Base-by-base conservation (phyloP, 2,329 filamentous ascomycete species). In the Epicoccum sorghinum region DNA sequence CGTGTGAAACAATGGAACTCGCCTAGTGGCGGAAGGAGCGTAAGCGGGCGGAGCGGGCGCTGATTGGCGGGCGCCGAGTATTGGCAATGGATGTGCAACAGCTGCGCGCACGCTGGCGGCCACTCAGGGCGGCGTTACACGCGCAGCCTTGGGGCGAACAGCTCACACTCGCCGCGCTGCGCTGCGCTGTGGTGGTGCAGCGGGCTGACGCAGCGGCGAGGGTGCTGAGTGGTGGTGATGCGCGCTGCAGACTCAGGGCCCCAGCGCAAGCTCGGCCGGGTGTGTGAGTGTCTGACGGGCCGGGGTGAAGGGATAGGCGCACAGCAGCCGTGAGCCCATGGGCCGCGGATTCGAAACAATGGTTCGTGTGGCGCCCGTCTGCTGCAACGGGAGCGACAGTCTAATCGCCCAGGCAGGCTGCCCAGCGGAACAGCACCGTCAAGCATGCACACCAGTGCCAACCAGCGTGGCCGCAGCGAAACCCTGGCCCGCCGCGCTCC, bases 1-100 rank as follows among this genome's bases (percentile, higher is more conserved):
- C 51, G 57, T 72, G 70, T 72, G 70, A 71, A 70, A 69, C 68
- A 67, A 55, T 62, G 55, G 57, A 47, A 57, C 54, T 51, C 52
- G 59, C 50, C 57, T 60, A 64, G 57, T 44, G 57, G 59, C 44
- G 39, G 43, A 36, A 29, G 48, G 43, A 65, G 64, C 61, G 35
- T 59, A 52, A 54, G 59, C 46, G 46, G 37, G 47, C 36, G n/a
- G 18, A 30, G 12, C 25, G 29, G 39, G 32, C 52, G 36, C 23
- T 62, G 60, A 70, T 71, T 71, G 69, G 69, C 22, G 14, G 43
- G 37, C 18, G 45, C 37, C 35, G 44, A 57, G 58, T 69, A 71
- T 70, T 70, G 68, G 65, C 66, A 68, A 66, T 53, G 48, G 65
- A 57, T 47, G 50, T 59, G 62, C 58, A 65, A 57, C 58, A 52